phyloP scores from a whole-genome alignment of 352 stramenopile species.

The Pythium scleroteichum region DNA sequence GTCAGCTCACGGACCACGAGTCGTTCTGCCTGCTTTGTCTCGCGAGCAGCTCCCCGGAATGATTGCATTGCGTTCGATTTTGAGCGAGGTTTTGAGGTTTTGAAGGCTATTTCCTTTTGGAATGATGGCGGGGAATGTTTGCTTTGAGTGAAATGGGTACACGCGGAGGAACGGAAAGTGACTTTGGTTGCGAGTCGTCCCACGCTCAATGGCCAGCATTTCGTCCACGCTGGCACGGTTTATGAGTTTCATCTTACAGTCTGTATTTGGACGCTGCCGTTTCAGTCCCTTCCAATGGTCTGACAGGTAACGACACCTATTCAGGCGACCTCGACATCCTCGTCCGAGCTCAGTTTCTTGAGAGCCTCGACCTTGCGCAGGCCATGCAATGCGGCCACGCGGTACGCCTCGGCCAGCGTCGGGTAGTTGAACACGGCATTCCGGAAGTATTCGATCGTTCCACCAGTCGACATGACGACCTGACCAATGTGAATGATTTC shows the following conservation, averaged over 20 bases:
- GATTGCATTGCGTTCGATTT: not conserved
- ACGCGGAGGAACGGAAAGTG: not conserved
- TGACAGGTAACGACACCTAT: too few species aligned
- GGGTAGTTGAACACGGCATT: conserved; percentile 93
- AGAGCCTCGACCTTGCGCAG: conserved; percentile 71
- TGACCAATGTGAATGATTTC: conserved; percentile 91
- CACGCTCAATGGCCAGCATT: too few species aligned
- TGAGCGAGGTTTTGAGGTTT: not conserved
- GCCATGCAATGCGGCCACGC: conserved; percentile 76
- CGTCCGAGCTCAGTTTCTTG: conserved; percentile 25
- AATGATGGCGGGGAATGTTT: not conserved
- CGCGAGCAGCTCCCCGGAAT: conserved; percentile 4
- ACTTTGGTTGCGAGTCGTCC: too few species aligned
- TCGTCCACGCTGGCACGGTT: too few species aligned
- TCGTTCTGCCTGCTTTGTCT: not conserved
- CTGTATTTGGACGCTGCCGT: too few species aligned
- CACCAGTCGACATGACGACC: conserved; percentile 83
- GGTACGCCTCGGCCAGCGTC: conserved; percentile 87
- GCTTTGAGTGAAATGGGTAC: conserved; percentile 7
- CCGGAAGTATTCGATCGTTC: conserved; percentile 88
- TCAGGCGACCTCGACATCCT: conserved; percentile 18
- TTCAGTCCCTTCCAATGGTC: too few species aligned
- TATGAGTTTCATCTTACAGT: too few species aligned
- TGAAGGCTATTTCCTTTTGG: not conserved
- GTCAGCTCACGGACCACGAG: not conserved